Base-by-base conservation (phyloP, 192 early-diverging fungal species). In the Phycomyces blakesleeanus region DNA sequence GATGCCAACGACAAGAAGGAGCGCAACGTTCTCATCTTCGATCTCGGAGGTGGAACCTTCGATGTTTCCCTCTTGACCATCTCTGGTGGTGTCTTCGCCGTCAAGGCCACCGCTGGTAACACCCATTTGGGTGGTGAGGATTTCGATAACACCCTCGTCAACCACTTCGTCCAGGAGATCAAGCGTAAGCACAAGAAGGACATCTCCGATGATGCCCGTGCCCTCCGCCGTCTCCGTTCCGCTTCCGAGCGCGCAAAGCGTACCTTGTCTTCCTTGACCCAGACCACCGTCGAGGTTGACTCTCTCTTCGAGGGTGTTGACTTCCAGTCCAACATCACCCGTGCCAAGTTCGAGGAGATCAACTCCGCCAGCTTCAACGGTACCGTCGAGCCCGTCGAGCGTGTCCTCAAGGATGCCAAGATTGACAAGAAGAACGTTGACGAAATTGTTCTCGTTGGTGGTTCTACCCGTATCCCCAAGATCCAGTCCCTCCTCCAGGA, bases 401-500 rank as follows among this genome's bases (percentile, higher is more conserved):
- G 87, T 78, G 89, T 87, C 62, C 77, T 91, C 57, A 82, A 84
- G 77, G 91, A 94, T 78, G 85, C 87, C 75, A 82, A 81, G 69
- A 77, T 85, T 63, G 68, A 78, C 78, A 93, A 93, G 83, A 80
- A 77, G 64, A 79, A 87, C 50, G 79, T 93, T 63, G 71, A 89
- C 71, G 92, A 96, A 69, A 95, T 98, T 67, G 96, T 97, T 68
- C 83, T 97, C 41, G 96, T 97, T 57, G 96, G 95, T 68, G 94
- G 95, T 66, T 97, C 95, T 51, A 96, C 95, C 64, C 95, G 96
- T 87, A 97, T 97, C 80, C 94, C 96, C 85, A 95, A 94, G 87
- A 91, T 98, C 67, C 88, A 91, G 76, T 73, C 87, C 51, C 80
- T 92, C 52, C 75, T 93, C 59, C 94, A 96, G 83, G 94, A 97